A percentile compares a stretch with the other conserved stretches of the same genome.
phyloP scores from a whole-genome alignment of 2,329 filamentous ascomycete species.

The Colletotrichum sp. region DNA sequence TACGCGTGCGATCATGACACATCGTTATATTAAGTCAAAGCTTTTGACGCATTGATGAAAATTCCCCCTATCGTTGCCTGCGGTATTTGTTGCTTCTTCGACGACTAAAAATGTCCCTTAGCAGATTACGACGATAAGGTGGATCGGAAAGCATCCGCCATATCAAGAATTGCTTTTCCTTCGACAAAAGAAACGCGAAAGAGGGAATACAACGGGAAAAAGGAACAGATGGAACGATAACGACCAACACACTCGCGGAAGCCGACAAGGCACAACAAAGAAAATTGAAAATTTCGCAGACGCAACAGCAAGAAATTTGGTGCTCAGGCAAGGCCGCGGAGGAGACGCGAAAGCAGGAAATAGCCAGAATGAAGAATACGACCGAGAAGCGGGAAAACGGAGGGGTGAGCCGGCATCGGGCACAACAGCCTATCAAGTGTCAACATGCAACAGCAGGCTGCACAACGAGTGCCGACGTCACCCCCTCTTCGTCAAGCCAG shows the following conservation, averaged over 20 bases:
- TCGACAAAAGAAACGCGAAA: background rate
- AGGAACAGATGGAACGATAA: background rate
- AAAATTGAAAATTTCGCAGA: background rate
- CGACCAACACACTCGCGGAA: background rate
- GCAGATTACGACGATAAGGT: background rate
- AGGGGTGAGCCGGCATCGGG: background rate
- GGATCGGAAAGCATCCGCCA: background rate
- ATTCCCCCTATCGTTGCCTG: background rate
- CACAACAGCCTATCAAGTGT: background rate
- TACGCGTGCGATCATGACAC: background rate
- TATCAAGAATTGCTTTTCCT: background rate
- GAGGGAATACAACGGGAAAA: background rate
- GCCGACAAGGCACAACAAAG: background rate
- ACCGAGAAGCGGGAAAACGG: background rate
- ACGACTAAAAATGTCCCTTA: background rate
- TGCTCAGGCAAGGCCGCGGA: background rate
- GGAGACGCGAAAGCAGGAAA: background rate
- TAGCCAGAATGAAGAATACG: background rate
- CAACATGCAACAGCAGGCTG: background rate
- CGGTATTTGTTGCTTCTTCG: background rate
- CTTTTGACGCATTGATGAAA: background rate
- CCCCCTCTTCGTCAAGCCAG: background rate
- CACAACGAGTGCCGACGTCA: background rate
- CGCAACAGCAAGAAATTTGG: background rate
- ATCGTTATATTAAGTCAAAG: background rate